Evolutionary conservation across 2,329 filamentous ascomycete species (phyloP), one percentile per base, ranked within the genome.

Genomic region (Aspergillus phoenicis): DNA sequence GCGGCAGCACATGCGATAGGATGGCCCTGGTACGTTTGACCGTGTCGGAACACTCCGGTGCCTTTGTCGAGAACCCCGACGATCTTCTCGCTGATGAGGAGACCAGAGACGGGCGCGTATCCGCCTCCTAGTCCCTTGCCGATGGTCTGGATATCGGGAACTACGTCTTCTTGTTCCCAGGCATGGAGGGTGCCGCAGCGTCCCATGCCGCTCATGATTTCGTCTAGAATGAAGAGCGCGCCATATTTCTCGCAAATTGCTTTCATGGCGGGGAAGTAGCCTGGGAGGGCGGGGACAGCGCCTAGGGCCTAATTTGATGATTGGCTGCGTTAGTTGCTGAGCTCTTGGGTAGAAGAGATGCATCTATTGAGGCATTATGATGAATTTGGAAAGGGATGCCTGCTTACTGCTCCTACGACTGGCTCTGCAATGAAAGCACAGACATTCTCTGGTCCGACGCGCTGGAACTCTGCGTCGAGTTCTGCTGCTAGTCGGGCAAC

Each of bases 161-260:
- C 78, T 2, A 87, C 79, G n/a, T 73, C 80, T 60, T 86, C 82
- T 52, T 85, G 80, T 63, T 87, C 80, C 84, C 84, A 88, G 6
- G 83, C 85, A 65, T 87, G 85, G 2, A 85, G 69, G 1, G 82
- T 83, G 1, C 85, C 85, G n/a, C 78, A 81, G 6, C 85, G 80
- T 6, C 86, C 86, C 77, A 85, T 83, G 2, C 86, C 85, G 63
- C 81, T 84, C 89, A 93, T 91, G 48, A 92, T 83, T 71, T 94
- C 91, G 68, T 95, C 91, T 0, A 94, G 77, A 49, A 94, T 88
- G n/a, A 95, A 80, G 0, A 95, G 82, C 0, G 88, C 86, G 0
- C 89, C 90, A 69, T 94, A 82, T 62, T 85, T 85, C 56, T 89
- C 83, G 71, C 91, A 95, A 1, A 95, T 79, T 2, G 79, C 77